These are phyloP conservation scores for Kluyveromyces wickerhamii DNA, from an alignment of 805 yeast species.

Conservation along the genomic window DNA sequence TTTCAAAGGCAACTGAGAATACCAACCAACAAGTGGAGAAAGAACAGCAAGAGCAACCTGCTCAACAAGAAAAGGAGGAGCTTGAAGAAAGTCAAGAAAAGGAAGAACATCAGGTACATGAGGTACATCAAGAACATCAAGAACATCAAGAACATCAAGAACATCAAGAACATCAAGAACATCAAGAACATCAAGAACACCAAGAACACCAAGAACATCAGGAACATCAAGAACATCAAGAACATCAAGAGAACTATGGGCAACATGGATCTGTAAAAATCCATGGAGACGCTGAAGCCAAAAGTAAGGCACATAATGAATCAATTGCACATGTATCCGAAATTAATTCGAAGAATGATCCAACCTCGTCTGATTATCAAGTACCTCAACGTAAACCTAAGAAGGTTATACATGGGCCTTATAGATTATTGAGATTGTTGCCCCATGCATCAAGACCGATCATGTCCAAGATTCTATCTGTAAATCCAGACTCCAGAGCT, in stretches of 20 bases:
- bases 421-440: slow-evolving; percentile 66
- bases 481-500: slow-evolving; percentile 57
- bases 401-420: slow-evolving; percentile 72
- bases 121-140: background rate
- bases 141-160: slow-evolving; percentile 1
- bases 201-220: slow-evolving; percentile 2
- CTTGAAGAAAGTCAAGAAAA: too few relatives aligned
- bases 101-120: slow-evolving; percentile 2
- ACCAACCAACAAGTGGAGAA: too few relatives aligned
- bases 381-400: slow-evolving; percentile 27
- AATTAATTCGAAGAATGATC: slow-evolving; percentile 2
- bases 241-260: slow-evolving; percentile 5
- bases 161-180: slow-evolving; percentile 4
- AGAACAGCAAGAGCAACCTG: too few relatives aligned
- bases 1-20: too few relatives aligned
- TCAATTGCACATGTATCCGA: too few relatives aligned
- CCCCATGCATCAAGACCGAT: slow-evolving; percentile 83
- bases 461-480: slow-evolving; percentile 53
- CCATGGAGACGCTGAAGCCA: background rate
- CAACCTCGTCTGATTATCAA: slow-evolving; percentile 8
- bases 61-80: too few relatives aligned
- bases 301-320: background rate
- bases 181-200: slow-evolving; percentile 4
- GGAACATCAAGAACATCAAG: slow-evolving; percentile 2
- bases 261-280: slow-evolving; percentile 1